Evolutionary conservation across 306 rosid species (phyloP), one percentile per base, ranked within the genome.

Genomic region (Dicorynia guianensis): DNA sequence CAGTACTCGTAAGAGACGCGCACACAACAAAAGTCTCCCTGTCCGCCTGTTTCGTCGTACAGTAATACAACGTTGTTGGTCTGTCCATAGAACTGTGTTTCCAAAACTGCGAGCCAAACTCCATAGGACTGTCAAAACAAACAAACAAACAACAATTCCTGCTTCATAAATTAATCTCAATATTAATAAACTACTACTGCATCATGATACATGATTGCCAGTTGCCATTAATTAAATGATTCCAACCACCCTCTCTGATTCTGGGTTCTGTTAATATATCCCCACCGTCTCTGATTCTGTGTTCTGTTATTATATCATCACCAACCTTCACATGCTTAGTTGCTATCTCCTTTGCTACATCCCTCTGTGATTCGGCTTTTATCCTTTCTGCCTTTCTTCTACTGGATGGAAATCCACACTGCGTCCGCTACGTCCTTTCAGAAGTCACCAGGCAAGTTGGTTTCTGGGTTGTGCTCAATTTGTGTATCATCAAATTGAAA

Each of bases 381-480:
- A 18, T 74, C 8, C 35, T 17, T 66, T 33, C 34, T 25, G 30
- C 30, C 35, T 54, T 6, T 40, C n/a, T 50, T 19, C 39, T 54
- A 63, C 4, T 55, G 57, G 49, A 85, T 86, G 87, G 85, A 50
- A 62, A 76, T 63, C 11, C 82, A 68, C 49, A 73, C 59, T 39
- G 54, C 52, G 11, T 36, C 64, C 39, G 60, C 40, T 42, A 17
- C 36, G 1, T 35, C 69, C 55, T 70, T 76, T 50, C 34, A 34
- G 0, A 74, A 64, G 20, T 38, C 39, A 42, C 50, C 67, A 53
- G 78, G 85, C 79, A 39, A 75, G 68, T 74, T 66, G 40, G 72
- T 6, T 62, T 72, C 79, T 80, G 71, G 76, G 70, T 72, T 52
- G 35, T 57, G 60, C 69, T 67, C 59, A 61, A 11, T 69, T 72